These are phyloP conservation scores for Rubroboletus satanas DNA, from an alignment of 768 basidiomycete genomes.

Conservation along the genomic window DNA sequence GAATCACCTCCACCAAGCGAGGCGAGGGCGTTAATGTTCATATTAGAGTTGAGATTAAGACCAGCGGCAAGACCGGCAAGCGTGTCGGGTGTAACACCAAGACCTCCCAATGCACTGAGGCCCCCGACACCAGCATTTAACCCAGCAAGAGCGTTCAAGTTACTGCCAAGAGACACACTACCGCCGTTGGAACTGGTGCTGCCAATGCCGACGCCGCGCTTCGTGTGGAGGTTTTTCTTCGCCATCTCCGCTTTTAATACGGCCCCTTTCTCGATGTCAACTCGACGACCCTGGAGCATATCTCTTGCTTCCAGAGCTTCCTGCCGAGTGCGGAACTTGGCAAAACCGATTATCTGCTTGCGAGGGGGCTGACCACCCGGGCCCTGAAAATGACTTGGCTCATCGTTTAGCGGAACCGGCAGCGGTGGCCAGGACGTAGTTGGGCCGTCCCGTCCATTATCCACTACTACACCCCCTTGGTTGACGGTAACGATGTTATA, in stretches of 20 bases:
- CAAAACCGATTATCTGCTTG: conserved; percentile 98
- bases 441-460: conserved; percentile 67
- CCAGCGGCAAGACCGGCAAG: conserved; percentile 27
- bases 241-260: conserved; percentile 99
- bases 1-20: conserved; percentile 24
- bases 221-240: conserved; percentile 98
- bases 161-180: conserved; percentile 26
- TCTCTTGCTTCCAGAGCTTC: conserved; percentile 89
- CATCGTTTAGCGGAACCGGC: conserved; percentile 30
- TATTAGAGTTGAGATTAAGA: conserved; percentile 28
- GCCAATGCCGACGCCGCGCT: conserved; percentile 78
- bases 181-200: conserved; percentile 30
- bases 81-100: conserved; percentile 28
- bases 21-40: conserved; percentile 26
- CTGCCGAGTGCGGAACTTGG: conserved; percentile 84
- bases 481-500: conserved; percentile 83
- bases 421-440: conserved; percentile 64
- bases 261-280: conserved; percentile 90
- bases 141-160: conserved; percentile 22
- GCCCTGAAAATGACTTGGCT: conserved; percentile 33
- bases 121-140: conserved; percentile 27
- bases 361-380: conserved; percentile 51
- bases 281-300: conserved; percentile 79
- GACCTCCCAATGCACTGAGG: conserved; percentile 24
- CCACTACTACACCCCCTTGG: conserved; percentile 80